Evolutionary conservation across 148 eudicot species (phyloP).

Genomic region (Fagopyrum esculentum): DNA sequence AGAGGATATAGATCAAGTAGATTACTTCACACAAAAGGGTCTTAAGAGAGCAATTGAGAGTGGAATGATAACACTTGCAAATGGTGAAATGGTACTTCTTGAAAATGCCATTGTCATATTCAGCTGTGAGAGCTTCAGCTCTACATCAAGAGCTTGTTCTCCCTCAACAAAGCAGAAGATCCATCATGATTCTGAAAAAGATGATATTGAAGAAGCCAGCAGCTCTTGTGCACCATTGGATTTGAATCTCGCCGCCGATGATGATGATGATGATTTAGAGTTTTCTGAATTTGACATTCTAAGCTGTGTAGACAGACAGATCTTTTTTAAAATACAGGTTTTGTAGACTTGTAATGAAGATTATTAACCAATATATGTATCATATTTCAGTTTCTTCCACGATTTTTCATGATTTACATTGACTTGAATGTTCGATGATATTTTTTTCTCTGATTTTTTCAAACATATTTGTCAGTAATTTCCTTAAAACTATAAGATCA

Average conservation of each 20-base stretch:
- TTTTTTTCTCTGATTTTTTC: neutral
- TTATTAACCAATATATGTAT: neutral
- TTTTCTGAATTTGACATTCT: conserved; percentile 6
- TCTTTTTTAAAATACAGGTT: conserved; percentile 15
- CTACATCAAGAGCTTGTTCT: conserved; percentile 49
- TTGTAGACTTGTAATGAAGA: conserved; percentile 13
- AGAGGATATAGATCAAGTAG: conserved; percentile 60
- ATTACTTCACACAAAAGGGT: conserved; percentile 37
- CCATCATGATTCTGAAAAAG: conserved; percentile 14
- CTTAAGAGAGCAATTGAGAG: conserved; percentile 41
- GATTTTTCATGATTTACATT: neutral
- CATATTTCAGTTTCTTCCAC: neutral
- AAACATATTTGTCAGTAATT: no score
- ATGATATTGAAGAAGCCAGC: conserved; percentile 19
- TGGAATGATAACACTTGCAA: conserved; percentile 26
- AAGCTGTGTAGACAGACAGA: conserved; percentile 13
- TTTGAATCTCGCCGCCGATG: conserved; percentile 42
- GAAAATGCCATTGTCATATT: conserved; percentile 66
- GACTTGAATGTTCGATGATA: neutral
- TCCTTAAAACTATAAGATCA: no score
- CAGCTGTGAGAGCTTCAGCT: conserved; percentile 53
- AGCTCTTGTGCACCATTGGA: conserved; percentile 30
- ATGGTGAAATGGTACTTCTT: conserved; percentile 33
- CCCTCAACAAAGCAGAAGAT: conserved; percentile 38
- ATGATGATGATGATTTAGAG: conserved; percentile 15